Percentiles rank a stretch among this genome's conserved stretches.
phyloP scores from a whole-genome alignment of 139 green algal species.

The Ettlia oleoabundans region DNA sequence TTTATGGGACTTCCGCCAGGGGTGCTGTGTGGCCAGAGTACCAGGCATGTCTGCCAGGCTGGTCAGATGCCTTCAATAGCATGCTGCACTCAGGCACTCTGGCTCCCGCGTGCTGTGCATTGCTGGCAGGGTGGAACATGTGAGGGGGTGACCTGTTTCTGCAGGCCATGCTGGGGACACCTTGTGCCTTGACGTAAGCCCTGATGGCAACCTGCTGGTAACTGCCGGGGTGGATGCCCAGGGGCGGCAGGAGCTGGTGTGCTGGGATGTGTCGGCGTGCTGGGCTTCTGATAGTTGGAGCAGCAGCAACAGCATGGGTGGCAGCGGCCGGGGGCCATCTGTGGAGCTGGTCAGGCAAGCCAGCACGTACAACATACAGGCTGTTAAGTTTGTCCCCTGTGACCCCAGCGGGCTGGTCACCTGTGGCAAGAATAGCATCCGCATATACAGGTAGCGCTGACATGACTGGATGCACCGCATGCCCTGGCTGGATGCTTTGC shows the following conservation, averaged over 20 bases:
- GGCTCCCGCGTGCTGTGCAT: too few relatives aligned
- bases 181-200: slow-evolving; percentile 72
- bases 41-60: slow-evolving; percentile 34
- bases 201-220: slow-evolving; percentile 65
- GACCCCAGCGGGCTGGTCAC: slow-evolving; percentile 77
- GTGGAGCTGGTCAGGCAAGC: slow-evolving; percentile 44
- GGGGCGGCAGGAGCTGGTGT: slow-evolving; percentile 68
- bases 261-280: slow-evolving; percentile 73
- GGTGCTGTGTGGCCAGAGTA: slow-evolving; percentile 62
- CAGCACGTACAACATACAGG: slow-evolving; percentile 77
- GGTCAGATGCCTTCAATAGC: background rate
- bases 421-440: slow-evolving; percentile 76
- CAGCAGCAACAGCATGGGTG: background rate
- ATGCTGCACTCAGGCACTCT: background rate
- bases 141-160: too few relatives aligned
- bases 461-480: background rate
- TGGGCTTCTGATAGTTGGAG: slow-evolving; percentile 24
- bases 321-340: slow-evolving; percentile 7
- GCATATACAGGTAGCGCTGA: slow-evolving; percentile 61
- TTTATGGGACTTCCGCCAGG: slow-evolving; percentile 73
- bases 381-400: slow-evolving; percentile 67
- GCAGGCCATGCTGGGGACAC: slow-evolving; percentile 68
- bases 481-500: background rate
- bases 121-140: too few relatives aligned
- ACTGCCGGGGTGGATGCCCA: slow-evolving; percentile 72